Conservation (phyloP, 345 rosid species). For the Ceriops zippeliana region DNA sequence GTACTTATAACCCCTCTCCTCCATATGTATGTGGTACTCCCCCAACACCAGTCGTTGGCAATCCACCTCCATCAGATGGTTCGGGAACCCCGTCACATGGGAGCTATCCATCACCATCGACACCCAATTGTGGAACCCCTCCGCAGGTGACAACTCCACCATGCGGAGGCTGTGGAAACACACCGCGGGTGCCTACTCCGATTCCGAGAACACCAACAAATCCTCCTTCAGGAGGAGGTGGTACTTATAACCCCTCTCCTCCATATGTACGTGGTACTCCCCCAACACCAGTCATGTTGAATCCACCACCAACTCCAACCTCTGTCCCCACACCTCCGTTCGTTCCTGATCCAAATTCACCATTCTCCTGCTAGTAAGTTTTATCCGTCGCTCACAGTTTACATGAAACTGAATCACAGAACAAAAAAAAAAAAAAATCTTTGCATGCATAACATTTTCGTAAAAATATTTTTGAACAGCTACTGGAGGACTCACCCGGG, state of each 20-base stretch:
- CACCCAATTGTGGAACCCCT: conserved; percentile 44
- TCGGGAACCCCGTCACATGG: conserved; percentile 34
- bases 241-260: conserved; percentile 44
- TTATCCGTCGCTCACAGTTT: neutral
- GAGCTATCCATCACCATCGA: conserved; percentile 36
- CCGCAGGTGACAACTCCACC: conserved; percentile 31
- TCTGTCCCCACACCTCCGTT: conserved; percentile 49
- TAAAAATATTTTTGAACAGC: conserved; percentile 31
- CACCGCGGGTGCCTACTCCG: conserved; percentile 26
- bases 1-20: conserved; percentile 45
- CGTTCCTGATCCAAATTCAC: conserved; percentile 62
- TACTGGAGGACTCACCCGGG: conserved; percentile 91
- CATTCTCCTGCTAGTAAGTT: conserved; percentile 81
- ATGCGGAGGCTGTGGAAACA: conserved; percentile 16
- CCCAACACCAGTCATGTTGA: conserved; percentile 42
- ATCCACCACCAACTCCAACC: conserved; percentile 45
- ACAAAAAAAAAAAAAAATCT: neutral
- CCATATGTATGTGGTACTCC: conserved; percentile 39
- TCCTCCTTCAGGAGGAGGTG: conserved; percentile 52
- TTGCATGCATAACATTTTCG: neutral
- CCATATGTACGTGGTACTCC: conserved; percentile 39
- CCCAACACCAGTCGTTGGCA: conserved; percentile 42
- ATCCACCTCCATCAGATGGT: conserved; percentile 34
- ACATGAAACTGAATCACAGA: neutral
- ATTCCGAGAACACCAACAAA: conserved; percentile 34